phyloP scores from a whole-genome alignment of 805 yeast genomes.

The Pichia heedii region DNA sequence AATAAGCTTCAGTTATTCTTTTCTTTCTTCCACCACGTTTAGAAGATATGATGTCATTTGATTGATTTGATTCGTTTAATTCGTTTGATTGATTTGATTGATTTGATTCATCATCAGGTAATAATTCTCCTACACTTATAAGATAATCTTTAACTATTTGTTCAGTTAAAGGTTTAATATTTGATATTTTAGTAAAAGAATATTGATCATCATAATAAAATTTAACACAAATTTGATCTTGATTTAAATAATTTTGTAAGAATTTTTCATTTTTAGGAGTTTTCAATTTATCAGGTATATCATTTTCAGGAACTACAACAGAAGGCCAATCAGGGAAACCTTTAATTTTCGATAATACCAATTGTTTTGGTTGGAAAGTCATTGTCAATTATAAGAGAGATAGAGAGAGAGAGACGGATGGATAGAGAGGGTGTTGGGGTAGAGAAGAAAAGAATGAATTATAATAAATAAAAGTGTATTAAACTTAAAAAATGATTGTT shows the following conservation, averaged over 20 bases:
- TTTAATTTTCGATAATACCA: slow-evolving; percentile 72
- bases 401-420: background rate
- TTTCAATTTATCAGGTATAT: slow-evolving; percentile 52
- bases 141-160: slow-evolving; percentile 32
- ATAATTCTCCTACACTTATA: slow-evolving; percentile 24
- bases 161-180: slow-evolving; percentile 36
- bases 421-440: no score
- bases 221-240: slow-evolving; percentile 37
- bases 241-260: slow-evolving; percentile 5
- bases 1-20: slow-evolving; percentile 24
- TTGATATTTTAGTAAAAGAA: slow-evolving; percentile 52
- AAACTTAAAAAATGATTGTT: no score
- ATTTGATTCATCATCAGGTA: slow-evolving; percentile 8
- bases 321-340: slow-evolving; percentile 93
- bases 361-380: slow-evolving; percentile 13
- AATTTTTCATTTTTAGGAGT: slow-evolving; percentile 37
- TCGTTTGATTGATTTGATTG: background rate
- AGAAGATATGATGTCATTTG: background rate
- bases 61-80: background rate
- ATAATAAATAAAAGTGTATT: no score
- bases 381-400: background rate
- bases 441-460: no score
- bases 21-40: slow-evolving; percentile 13
- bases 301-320: slow-evolving; percentile 54
- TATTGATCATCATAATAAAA: slow-evolving; percentile 68